A percentile compares a stretch with the other conserved stretches of the same genome.
These are phyloP conservation scores for Dryadomyces quercivorus DNA, from an alignment of 2,329 filamentous ascomycete species.

Conservation along the genomic window DNA sequence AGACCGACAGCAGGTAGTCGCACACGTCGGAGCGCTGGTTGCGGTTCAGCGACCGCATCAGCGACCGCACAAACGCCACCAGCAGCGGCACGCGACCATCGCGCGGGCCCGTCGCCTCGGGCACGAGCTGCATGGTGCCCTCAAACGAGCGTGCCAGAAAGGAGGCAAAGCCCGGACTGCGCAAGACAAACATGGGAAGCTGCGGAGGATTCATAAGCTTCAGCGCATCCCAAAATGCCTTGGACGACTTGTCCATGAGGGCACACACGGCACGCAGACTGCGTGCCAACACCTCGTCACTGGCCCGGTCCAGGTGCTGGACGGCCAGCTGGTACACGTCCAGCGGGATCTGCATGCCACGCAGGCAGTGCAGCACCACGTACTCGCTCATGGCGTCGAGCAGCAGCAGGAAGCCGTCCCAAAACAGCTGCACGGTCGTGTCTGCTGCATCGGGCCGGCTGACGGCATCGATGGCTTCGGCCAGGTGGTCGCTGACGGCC, in stretches of 20 bases:
- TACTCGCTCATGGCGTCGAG: slow-evolving; percentile 61
- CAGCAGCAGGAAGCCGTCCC: slow-evolving; percentile 65
- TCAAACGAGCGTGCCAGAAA: slow-evolving; percentile 50
- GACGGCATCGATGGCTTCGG: slow-evolving; percentile 51
- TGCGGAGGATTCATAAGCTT: slow-evolving; percentile 67
- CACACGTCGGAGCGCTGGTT: slow-evolving; percentile 62
- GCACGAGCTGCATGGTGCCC: slow-evolving; percentile 28
- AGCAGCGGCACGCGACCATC: slow-evolving; percentile 30
- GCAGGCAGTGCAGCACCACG: slow-evolving; percentile 65
- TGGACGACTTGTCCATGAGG: slow-evolving; percentile 63
- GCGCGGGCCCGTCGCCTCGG: not conserved
- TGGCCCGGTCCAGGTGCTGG: slow-evolving; percentile 36
- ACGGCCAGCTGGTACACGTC: slow-evolving; percentile 54
- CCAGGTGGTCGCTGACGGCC: slow-evolving; percentile 65
- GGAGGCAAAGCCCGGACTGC: slow-evolving; percentile 52
- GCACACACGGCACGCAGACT: slow-evolving; percentile 58
- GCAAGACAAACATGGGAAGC: slow-evolving; percentile 75
- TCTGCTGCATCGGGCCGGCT: slow-evolving; percentile 32
- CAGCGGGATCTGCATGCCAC: slow-evolving; percentile 65
- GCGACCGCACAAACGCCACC: slow-evolving; percentile 66
- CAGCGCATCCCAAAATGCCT: slow-evolving; percentile 81
- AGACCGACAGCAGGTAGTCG: slow-evolving; percentile 62
- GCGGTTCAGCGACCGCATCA: slow-evolving; percentile 64
- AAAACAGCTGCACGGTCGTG: slow-evolving; percentile 55
- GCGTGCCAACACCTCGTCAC: slow-evolving; percentile 49